These are phyloP conservation scores for Asterophora parasitica DNA, from an alignment of 768 basidiomycete species.

Conservation along the genomic window DNA sequence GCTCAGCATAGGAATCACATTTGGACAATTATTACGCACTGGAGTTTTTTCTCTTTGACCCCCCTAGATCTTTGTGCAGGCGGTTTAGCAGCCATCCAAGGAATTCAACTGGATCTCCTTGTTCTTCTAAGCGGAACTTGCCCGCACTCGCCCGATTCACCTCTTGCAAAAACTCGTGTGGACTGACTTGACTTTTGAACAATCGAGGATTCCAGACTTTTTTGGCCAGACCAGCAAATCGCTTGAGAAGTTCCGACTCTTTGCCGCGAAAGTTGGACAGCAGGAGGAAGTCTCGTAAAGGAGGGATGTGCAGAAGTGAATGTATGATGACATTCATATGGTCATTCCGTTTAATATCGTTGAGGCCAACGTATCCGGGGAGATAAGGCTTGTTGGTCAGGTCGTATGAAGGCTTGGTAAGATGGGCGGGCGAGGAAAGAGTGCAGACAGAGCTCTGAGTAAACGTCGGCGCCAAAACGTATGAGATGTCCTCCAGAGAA, in stretches of 20 bases:
- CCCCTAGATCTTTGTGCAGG: slow-evolving; percentile 89
- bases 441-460: slow-evolving; percentile 49
- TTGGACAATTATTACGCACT: slow-evolving; percentile 48
- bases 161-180: slow-evolving; percentile 98
- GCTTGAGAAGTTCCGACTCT: slow-evolving; percentile 81
- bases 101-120: slow-evolving; percentile 96
- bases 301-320: slow-evolving; percentile 84
- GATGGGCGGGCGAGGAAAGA: slow-evolving; percentile 53
- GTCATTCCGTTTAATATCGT: slow-evolving; percentile 97
- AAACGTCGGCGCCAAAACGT: slow-evolving; percentile 87
- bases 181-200: slow-evolving; percentile 97
- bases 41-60: slow-evolving; percentile 87
- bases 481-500: slow-evolving; percentile 91
- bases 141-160: slow-evolving; percentile 85
- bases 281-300: slow-evolving; percentile 83
- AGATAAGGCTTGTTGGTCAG: slow-evolving; percentile 76
- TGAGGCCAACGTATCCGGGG: slow-evolving; percentile 92
- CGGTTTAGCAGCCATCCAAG: slow-evolving; percentile 92
- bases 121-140: slow-evolving; percentile 88
- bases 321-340: slow-evolving; percentile 98
- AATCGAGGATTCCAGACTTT: slow-evolving; percentile 95
- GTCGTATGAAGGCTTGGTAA: slow-evolving; percentile 80
- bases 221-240: slow-evolving; percentile 83
- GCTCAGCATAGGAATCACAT: slow-evolving; percentile 15
- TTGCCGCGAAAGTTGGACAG: slow-evolving; percentile 70